Base-by-base conservation (phyloP, 306 rosid genomes). In the Trifolium fragiferum region DNA sequence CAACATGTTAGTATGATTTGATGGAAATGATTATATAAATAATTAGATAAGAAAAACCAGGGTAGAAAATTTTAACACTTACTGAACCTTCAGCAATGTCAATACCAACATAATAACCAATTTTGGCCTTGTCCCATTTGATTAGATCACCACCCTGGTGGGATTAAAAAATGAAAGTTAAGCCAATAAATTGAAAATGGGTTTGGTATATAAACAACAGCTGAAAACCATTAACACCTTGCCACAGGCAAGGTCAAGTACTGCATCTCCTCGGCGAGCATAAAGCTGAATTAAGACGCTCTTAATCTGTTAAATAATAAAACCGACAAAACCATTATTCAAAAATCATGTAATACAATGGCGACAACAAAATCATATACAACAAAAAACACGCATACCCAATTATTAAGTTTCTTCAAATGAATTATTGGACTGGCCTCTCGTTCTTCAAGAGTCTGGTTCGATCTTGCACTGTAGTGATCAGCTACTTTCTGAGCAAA, bases 71-170 rank as follows among this genome's bases (percentile, higher is more conserved):
- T 35, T 30, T 21, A 81, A 73, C 58, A 82, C 96, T 89, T 82
- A 90, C 99, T 0, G 99, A 94, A 72, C 99, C 99, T 57, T 92
- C 96, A 8, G 99, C 97, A 18, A 94, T 94, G 82, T 94, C 99
- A 78, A 94, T 82, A 46, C 99, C 99, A 81, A 94, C 99, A 77
- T 94, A 94, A 67, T 94, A 94, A 58, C 96, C 99, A 86, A 94
- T 49, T 82, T 85, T 94, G 32, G 99, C 96, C 80, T 94, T 94
- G 86, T 94, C 99, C 99, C 99, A 94, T 87, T 94, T 92, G 84
- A 94, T 92, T 65, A 94, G 97, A 84, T 94, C 99, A 59, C 99
- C 97, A n/a, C 99, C 99, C 99, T 94, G 77, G 57, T 55, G 14
- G 76, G 27, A 63, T 47, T 47, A 49, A 63, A 53, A 58, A 30